Conservation (phyloP, 257 asterid species). For the Handroanthus guayacan region DNA sequence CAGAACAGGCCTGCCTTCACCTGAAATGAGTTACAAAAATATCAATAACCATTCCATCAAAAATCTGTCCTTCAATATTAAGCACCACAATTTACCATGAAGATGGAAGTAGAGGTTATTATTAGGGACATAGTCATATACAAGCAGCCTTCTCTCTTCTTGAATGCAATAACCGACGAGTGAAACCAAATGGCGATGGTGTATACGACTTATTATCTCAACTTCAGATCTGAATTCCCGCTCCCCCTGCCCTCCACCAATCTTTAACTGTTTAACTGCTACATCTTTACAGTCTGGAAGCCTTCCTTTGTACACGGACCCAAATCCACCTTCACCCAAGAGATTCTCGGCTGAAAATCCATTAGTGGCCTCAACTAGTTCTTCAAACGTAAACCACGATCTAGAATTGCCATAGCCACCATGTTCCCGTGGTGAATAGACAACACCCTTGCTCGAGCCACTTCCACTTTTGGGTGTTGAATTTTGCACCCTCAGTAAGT, state of each 20-base stretch:
- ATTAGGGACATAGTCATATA: slow-evolving; percentile 85
- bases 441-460: slow-evolving; percentile 48
- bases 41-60: slow-evolving; percentile 24
- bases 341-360: slow-evolving; percentile 76
- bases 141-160: slow-evolving; percentile 78
- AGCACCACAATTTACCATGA: slow-evolving; percentile 66
- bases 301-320: slow-evolving; percentile 81
- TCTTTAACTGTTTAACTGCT: slow-evolving; percentile 90
- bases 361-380: slow-evolving; percentile 74
- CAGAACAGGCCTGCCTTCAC: slow-evolving; percentile 59
- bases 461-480: slow-evolving; percentile 44
- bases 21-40: slow-evolving; percentile 40
- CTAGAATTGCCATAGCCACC: slow-evolving; percentile 71
- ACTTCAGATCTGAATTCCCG: slow-evolving; percentile 96
- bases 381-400: slow-evolving; percentile 75
- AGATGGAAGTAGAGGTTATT: slow-evolving; percentile 89
- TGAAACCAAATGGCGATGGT: slow-evolving; percentile 96
- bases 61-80: slow-evolving; percentile 14
- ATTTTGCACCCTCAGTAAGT: slow-evolving; percentile 54
- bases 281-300: slow-evolving; percentile 76
- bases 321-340: slow-evolving; percentile 97
- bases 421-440: slow-evolving; percentile 55
- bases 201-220: slow-evolving; percentile 90
- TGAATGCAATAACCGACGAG: slow-evolving; percentile 93
- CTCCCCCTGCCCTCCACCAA: slow-evolving; percentile 90